Evolutionary conservation across 345 rosid species (phyloP).

Genomic region (Carallia brachiata): DNA sequence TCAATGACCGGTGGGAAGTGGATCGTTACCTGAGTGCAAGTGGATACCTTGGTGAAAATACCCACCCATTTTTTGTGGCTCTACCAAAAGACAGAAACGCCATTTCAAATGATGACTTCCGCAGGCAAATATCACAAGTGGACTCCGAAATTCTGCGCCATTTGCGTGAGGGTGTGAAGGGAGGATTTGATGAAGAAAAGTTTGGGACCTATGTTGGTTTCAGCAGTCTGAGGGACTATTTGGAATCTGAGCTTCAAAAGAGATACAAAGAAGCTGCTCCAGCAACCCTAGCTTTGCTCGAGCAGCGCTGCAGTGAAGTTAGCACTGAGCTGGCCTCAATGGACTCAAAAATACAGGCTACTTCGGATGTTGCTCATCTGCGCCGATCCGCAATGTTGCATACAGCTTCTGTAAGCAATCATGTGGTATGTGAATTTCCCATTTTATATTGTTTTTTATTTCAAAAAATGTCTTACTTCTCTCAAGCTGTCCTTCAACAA

Average conservation of each 20-base stretch:
- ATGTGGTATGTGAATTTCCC: constrained; percentile 57
- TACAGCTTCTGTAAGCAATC: constrained; percentile 80
- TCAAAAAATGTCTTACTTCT: not conserved
- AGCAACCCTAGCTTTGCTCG: constrained; percentile 94
- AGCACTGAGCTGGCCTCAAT: constrained; percentile 53
- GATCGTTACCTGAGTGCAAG: constrained; percentile 90
- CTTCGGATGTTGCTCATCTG: constrained; percentile 90
- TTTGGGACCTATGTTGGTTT: constrained; percentile 70
- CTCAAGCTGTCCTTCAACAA: not conserved
- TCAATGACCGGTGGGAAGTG: constrained; percentile 78
- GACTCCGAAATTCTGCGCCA: constrained; percentile 66
- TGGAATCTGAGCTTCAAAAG: constrained; percentile 91
- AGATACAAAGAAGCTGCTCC: constrained; percentile 95
- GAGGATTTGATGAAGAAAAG: constrained; percentile 96
- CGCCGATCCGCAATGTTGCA: constrained; percentile 82
- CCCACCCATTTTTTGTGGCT: constrained; percentile 83
- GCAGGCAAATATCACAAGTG: constrained; percentile 77
- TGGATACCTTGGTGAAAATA: constrained; percentile 92
- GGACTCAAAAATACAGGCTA: constrained; percentile 74
- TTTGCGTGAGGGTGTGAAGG: constrained; percentile 72
- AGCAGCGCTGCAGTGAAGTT: constrained; percentile 82
- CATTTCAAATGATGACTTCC: constrained; percentile 85
- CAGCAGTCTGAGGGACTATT: constrained; percentile 70
- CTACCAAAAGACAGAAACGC: constrained; percentile 83
- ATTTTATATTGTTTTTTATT: not conserved